A percentile compares a stretch with the other conserved stretches of the same genome.
Conservation (phyloP, 2,329 filamentous ascomycete species). For the Apiospora aurea region DNA sequence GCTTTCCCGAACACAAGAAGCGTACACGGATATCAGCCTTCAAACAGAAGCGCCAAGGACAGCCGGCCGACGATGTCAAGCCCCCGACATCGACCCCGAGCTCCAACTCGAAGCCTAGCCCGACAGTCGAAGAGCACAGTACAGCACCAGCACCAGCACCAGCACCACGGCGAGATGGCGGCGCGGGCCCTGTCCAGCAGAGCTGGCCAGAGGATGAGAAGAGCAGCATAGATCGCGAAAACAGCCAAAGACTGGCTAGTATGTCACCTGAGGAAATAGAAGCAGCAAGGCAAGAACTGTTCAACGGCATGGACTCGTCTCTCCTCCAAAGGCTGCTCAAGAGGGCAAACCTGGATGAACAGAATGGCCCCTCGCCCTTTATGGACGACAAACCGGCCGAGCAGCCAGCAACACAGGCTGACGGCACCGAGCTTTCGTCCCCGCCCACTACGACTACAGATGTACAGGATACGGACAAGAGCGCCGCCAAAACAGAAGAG, state of each 20-base stretch:
- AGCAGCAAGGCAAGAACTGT: conserved; percentile 79
- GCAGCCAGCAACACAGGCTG: conserved; percentile 29
- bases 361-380: conserved; percentile 53
- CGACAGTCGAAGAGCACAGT: neutral
- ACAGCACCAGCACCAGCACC: no score
- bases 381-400: conserved; percentile 24
- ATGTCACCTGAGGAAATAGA: conserved; percentile 88
- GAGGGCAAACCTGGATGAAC: conserved; percentile 77
- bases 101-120: neutral
- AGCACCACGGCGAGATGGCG: neutral
- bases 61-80: conserved; percentile 35
- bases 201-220: conserved; percentile 64
- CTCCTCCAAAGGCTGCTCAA: conserved; percentile 79
- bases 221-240: conserved; percentile 81
- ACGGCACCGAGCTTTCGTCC: conserved; percentile 43
- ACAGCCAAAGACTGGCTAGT: conserved; percentile 71
- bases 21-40: conserved; percentile 78
- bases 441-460: conserved; percentile 40
- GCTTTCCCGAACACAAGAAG: conserved; percentile 90
- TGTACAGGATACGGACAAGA: conserved; percentile 28
- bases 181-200: conserved; percentile 24
- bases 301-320: conserved; percentile 76
- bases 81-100: conserved; percentile 23
- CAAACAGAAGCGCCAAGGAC: conserved; percentile 68
- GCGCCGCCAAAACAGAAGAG: neutral